phyloP scores from a whole-genome alignment of 164 flowering plant genomes.

The Dillenia turbinata region DNA sequence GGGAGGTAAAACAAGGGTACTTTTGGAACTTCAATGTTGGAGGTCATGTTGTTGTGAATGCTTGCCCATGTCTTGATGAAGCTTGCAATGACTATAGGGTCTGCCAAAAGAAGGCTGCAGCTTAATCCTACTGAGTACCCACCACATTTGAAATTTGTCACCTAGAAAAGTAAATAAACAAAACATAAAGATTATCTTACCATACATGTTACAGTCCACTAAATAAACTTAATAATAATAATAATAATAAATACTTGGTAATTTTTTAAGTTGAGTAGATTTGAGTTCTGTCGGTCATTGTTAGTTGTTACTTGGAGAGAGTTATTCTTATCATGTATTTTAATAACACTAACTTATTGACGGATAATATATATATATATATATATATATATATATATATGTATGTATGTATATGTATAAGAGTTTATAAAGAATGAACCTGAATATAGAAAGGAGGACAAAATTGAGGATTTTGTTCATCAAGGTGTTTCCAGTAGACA shows the following conservation, averaged over 20 bases:
- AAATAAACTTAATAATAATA: too few relatives aligned
- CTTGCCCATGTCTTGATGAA: constrained; percentile 32
- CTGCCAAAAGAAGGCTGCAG: constrained; percentile 39
- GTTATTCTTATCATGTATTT: too few relatives aligned
- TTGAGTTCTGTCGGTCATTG: too few relatives aligned
- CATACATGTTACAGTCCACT: not conserved
- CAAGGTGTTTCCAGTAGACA: constrained; percentile 35
- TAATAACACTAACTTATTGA: too few relatives aligned
- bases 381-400: not conserved
- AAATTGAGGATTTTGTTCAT: constrained; percentile 27
- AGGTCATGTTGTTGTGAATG: constrained; percentile 20
- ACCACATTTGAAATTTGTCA: constrained; percentile 45
- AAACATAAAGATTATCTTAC: not conserved
- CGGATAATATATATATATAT: not conserved
- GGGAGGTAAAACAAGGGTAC: constrained; percentile 30
- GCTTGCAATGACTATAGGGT: constrained; percentile 20
- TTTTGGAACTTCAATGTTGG: constrained; percentile 4
- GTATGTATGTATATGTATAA: too few relatives aligned
- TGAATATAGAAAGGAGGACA: constrained; percentile 39
- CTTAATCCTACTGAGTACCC: constrained; percentile 48
- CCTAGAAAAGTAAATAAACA: constrained; percentile 16
- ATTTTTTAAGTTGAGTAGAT: too few relatives aligned
- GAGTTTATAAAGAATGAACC: constrained; percentile 2
- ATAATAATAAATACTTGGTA: too few relatives aligned
- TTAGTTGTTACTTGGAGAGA: too few relatives aligned